These are phyloP conservation scores for Lepiota brunneoincarnata DNA, from an alignment of 768 basidiomycete genomes.

Conservation along the genomic window DNA sequence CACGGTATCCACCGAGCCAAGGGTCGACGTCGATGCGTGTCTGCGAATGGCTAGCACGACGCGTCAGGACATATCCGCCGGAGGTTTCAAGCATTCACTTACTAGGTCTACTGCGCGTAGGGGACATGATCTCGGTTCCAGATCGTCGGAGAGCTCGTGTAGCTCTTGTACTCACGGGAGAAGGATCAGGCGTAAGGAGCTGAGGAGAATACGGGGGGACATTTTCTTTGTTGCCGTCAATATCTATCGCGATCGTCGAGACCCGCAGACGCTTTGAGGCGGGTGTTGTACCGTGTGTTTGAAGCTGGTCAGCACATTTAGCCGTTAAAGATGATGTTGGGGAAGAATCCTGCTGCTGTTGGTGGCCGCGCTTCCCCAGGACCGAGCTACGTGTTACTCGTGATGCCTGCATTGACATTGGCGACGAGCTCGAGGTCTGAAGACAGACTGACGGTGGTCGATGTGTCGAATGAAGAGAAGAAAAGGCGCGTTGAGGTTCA, in stretches of 20 bases:
- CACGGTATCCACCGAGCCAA: conserved; percentile 46
- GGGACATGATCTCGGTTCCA: conserved; percentile 31
- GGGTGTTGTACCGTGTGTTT: conserved; percentile 63
- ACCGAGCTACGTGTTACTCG: conserved; percentile 44
- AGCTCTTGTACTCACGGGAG: conserved; percentile 35
- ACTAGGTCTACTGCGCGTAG: conserved; percentile 47
- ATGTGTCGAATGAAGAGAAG: conserved; percentile 11
- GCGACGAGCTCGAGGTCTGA: conserved; percentile 9
- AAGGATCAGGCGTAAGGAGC: conserved; percentile 28
- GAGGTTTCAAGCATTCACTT: conserved; percentile 19
- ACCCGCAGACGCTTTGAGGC: conserved; percentile 63
- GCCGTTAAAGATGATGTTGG: conserved; percentile 21
- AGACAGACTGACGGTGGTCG: conserved; percentile 1
- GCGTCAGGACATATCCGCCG: conserved; percentile 8
- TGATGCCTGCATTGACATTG: conserved; percentile 37
- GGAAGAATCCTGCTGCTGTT: conserved; percentile 29
- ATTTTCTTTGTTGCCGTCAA: conserved; percentile 74
- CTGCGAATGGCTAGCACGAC: conserved; percentile 38
- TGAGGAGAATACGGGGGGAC: conserved; percentile 58
- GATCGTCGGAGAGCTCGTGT: conserved; percentile 37
- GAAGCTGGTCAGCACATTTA: conserved; percentile 38
- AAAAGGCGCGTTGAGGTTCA: conserved; percentile 3
- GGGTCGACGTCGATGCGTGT: conserved; percentile 45
- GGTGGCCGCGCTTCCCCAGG: conserved; percentile 50
- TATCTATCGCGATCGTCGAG: conserved; percentile 41